Base-by-base conservation (phyloP, 352 stramenopile genomes). In the Phytophthora pistaciae region DNA sequence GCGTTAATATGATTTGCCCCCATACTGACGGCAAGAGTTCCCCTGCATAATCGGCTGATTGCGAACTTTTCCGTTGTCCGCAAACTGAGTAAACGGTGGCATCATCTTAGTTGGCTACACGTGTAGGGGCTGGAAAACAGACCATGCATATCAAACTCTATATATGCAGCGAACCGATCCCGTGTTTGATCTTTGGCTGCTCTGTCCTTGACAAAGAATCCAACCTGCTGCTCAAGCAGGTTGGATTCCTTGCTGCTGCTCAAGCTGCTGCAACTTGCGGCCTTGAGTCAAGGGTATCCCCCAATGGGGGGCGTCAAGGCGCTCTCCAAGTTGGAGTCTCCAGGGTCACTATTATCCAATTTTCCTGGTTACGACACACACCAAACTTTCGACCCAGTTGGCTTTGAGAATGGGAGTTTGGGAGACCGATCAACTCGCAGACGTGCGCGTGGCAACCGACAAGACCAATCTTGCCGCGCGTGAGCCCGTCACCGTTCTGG, bases 401-500 rank as follows among this genome's bases (percentile, higher is more conserved):
- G 25, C 25, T 29, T 29, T 29, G 20, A 38, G 23, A 55, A 76
- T 72, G 69, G 69, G 69, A 49, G 64, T 73, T 33, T 77, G 64
- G 69, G 56, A 66, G 40, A 70, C 36, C 36, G 36, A 44, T n/a
- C 36, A n/a, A 44, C 36, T 44, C 36, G 36, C 36, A 18, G 36
- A 44, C 11, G 36, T 44, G 36, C 36, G 13, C 36, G 36, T 44
- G 29, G 49, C 54, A 18, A 60, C 64, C 9, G 65, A 38, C 59
- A 79, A 64, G 10, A 2, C 36, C 3, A 54, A 72, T 60, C 69
- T 86, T 53, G 64, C 50, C 49, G 56, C 78, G 44, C 78, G 76
- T 20, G 31, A 72, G 21, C 78, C 82, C 5, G 64, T 56, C 36
- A 90, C 82, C 0, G 73, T 88, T 48, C 46, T 75, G 44, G 62